Evolutionary conservation across 306 rosid genomes (phyloP).

Genomic region (Trifolium pratense): DNA sequence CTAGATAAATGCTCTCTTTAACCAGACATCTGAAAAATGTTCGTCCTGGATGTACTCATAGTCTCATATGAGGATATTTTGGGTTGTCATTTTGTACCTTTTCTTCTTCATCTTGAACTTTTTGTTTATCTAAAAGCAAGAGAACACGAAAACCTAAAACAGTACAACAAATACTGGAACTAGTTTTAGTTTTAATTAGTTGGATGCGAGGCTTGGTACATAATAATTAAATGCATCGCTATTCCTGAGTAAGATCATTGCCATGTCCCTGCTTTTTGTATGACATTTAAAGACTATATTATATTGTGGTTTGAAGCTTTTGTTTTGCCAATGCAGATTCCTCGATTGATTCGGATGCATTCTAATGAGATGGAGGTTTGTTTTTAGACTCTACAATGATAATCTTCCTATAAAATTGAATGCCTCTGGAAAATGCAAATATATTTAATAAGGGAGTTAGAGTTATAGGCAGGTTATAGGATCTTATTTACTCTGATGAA

Average conservation of each 20-base stretch:
- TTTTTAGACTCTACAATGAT: slow-evolving; percentile 30
- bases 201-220: neutral
- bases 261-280: slow-evolving; percentile 16
- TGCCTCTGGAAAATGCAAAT: slow-evolving; percentile 16
- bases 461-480: slow-evolving; percentile 4
- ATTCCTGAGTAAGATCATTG: neutral
- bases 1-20: neutral
- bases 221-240: slow-evolving; percentile 5
- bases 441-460: neutral
- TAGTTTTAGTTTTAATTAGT: slow-evolving; percentile 8
- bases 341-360: slow-evolving; percentile 98
- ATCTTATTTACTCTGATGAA: slow-evolving; percentile 10
- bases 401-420: slow-evolving; percentile 24
- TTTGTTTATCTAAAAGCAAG: neutral
- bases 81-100: neutral
- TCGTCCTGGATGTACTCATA: neutral
- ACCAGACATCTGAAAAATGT: neutral
- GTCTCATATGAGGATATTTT: neutral
- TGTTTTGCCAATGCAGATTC: slow-evolving; percentile 66
- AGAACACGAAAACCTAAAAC: neutral
- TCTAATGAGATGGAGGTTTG: slow-evolving; percentile 96
- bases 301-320: slow-evolving; percentile 38
- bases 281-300: slow-evolving; percentile 10
- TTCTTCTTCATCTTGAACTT: neutral
- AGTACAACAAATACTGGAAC: neutral